phyloP scores from a whole-genome alignment of 2,329 filamentous ascomycete species.

The Calonectria henricotiae region DNA sequence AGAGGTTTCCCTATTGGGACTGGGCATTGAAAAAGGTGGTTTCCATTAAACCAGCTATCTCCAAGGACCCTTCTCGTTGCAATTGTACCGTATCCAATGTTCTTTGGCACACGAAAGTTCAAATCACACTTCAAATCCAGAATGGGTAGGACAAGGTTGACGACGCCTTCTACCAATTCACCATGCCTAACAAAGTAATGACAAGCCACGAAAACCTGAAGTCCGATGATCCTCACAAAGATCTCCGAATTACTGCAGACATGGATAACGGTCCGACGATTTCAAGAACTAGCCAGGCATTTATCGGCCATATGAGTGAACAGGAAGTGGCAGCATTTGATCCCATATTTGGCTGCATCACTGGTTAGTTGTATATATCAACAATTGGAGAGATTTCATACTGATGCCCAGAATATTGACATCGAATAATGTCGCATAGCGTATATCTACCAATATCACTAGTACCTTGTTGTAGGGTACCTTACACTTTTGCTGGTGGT shows the following conservation, averaged over 20 bases:
- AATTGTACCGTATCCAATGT: slow-evolving; percentile 7
- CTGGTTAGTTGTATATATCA: slow-evolving; percentile 6
- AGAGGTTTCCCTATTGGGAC: slow-evolving; percentile 12
- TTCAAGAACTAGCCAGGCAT: background rate
- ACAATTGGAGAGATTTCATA: too few relatives aligned
- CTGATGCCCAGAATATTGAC: too few relatives aligned
- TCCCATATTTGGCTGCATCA: slow-evolving; percentile 43
- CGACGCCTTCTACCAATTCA: slow-evolving; percentile 19
- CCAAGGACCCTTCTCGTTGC: background rate
- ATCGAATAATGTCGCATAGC: too few relatives aligned
- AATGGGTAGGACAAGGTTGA: too few relatives aligned
- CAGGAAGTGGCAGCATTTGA: slow-evolving; percentile 37
- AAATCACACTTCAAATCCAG: background rate
- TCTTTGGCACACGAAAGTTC: background rate
- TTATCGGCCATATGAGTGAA: slow-evolving; percentile 34
- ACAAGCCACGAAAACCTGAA: background rate
- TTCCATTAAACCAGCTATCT: background rate
- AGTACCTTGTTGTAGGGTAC: too few relatives aligned
- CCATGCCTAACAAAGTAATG: background rate
- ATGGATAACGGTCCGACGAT: too few relatives aligned
- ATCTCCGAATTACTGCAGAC: too few relatives aligned
- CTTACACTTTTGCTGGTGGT: too few relatives aligned
- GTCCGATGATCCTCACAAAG: background rate
- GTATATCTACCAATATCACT: too few relatives aligned
- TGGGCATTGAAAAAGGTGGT: slow-evolving; percentile 6